phyloP scores from a whole-genome alignment of 2,329 filamentous ascomycete species.

The Scolecobasidium constrictum region DNA sequence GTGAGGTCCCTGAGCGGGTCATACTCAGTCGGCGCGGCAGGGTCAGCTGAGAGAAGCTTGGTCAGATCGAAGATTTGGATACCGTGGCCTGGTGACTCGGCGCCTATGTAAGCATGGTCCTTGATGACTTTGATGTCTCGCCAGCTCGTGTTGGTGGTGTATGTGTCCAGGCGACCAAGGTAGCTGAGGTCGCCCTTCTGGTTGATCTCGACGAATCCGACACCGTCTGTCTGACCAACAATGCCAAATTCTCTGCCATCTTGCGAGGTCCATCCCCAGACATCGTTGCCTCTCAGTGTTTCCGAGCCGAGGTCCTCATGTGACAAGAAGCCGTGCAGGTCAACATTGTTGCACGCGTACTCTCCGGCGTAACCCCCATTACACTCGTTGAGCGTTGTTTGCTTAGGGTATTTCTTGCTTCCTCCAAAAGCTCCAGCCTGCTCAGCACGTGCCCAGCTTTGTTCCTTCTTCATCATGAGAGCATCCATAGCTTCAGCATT shows the following conservation, averaged over 20 bases:
- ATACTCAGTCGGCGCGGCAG: background rate
- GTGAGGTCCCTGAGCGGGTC: background rate
- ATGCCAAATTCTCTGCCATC: slow-evolving; percentile 40
- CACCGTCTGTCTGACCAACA: slow-evolving; percentile 39
- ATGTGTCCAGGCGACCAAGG: slow-evolving; percentile 35
- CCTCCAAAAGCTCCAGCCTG: no score
- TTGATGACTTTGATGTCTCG: slow-evolving; percentile 29
- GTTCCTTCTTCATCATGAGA: no score
- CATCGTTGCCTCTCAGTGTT: slow-evolving; percentile 28
- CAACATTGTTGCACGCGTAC: slow-evolving; percentile 27
- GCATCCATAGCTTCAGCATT: no score
- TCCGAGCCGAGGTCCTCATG: slow-evolving; percentile 27
- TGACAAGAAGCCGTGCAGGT: slow-evolving; percentile 28
- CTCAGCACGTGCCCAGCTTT: no score
- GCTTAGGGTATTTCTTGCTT: no score
- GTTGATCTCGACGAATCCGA: slow-evolving; percentile 39
- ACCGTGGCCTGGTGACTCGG: slow-evolving; percentile 33
- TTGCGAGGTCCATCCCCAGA: slow-evolving; percentile 39
- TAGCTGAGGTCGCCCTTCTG: slow-evolving; percentile 35
- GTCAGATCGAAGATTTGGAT: slow-evolving; percentile 43
- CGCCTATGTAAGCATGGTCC: slow-evolving; percentile 30
- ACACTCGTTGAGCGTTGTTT: no score
- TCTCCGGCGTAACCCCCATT: slow-evolving; percentile 23
- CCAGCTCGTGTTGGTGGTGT: slow-evolving; percentile 24
- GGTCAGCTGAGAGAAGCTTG: slow-evolving; percentile 16